Evolutionary conservation across 2,329 filamentous ascomycete genomes (phyloP), one percentile per base, ranked within the genome.

Genomic region (Venturia oleaginea): DNA sequence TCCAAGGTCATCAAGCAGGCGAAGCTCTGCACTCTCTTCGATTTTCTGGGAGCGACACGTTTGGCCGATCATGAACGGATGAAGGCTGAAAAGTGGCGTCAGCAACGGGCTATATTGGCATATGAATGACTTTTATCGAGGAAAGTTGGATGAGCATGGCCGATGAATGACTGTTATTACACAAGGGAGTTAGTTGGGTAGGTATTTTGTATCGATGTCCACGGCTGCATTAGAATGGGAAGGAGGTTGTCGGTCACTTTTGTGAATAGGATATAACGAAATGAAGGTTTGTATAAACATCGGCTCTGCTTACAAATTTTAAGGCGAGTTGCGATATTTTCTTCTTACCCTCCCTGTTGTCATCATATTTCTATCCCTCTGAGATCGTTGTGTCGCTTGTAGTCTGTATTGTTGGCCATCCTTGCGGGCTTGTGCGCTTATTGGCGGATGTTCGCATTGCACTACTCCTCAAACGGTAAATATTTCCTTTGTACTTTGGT

Each of bases 21-120:
- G 15, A 71, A 70, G 65, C 62, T 72, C 19, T 70, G 69, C 32
- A 71, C 68, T 0, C 62, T 71, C 19, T 70, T 69, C 51, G 69
- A 71, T 64, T 71, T 70, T 55, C 61, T 72, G 15, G 70, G 70
- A 38, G 69, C 70, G 51, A 67, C 66, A 17, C 67, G 68, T 46
- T 66, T 71, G 57, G 68, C 68, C 30, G 67, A 70, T 34, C 63
- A 67, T 38, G 65, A 69, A 38, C 61, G 67, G 42, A 64, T 66
- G 66, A 69, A 66, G 66, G 34, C 40, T 17, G 37, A 43, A 19
- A 43, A 40, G n/a, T 60, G 59, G 59, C 34, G 40, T 27, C 34
- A 60, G 15, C 34, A 60, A 30, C 30, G 40, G 11, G 59, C 59
- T 30, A 27, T 60, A n/a, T 19, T 60, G 34, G 37, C n/a, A 42